A percentile compares a stretch with the other conserved stretches of the same genome.
Conservation (phyloP, 2,329 filamentous ascomycete genomes). For the Aspergillus sp. region DNA sequence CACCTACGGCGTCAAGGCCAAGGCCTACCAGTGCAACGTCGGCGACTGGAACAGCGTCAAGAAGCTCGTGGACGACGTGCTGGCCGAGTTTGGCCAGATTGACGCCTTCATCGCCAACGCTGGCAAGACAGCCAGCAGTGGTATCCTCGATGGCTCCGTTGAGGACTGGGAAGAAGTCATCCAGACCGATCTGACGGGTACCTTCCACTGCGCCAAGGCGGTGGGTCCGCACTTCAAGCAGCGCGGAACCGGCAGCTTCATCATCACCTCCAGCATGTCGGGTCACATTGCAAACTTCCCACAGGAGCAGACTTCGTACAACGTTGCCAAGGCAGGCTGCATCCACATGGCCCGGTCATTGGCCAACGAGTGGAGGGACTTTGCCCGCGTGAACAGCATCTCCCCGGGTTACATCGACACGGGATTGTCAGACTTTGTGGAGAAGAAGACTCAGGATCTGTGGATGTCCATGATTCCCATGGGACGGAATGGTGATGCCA, state of each 20-base stretch:
- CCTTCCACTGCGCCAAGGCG: constrained; percentile 82
- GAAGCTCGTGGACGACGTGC: constrained; percentile 59
- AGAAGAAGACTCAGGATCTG: constrained; percentile 57
- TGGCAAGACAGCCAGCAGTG: constrained; percentile 68
- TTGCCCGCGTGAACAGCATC: constrained; percentile 68
- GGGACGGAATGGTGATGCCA: constrained; percentile 63
- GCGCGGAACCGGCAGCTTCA: constrained; percentile 63
- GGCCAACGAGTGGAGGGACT: constrained; percentile 70
- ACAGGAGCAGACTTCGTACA: constrained; percentile 68
- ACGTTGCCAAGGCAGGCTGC: constrained; percentile 66
- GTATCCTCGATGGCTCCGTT: constrained; percentile 68
- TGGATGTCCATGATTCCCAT: constrained; percentile 64
- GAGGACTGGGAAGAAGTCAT: constrained; percentile 77
- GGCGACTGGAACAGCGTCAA: constrained; percentile 59
- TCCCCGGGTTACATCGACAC: constrained; percentile 71
- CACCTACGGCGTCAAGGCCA: constrained; percentile 65
- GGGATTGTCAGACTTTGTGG: constrained; percentile 66
- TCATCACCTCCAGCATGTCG: constrained; percentile 67
- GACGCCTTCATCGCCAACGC: constrained; percentile 71
- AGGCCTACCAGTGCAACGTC: constrained; percentile 67
- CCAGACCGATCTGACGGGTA: constrained; percentile 82
- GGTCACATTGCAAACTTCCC: constrained; percentile 59
- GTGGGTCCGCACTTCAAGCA: constrained; percentile 78
- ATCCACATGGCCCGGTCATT: constrained; percentile 65
- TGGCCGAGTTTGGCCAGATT: constrained; percentile 70